phyloP scores from a whole-genome alignment of 345 rosid genomes.

The Tarenaya hassleriana region DNA sequence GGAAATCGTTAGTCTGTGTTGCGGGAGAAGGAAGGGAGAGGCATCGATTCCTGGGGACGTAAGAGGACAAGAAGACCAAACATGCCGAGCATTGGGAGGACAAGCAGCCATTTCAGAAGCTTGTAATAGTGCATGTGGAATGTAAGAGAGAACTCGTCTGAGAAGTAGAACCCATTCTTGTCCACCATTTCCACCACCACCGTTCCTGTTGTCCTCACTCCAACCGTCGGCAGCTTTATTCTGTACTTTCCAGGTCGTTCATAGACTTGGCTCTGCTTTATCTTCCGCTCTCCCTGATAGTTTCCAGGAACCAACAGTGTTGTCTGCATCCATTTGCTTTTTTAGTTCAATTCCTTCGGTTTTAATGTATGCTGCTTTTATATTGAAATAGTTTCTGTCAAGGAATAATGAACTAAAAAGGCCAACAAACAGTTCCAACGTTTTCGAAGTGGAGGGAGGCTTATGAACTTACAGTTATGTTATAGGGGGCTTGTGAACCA shows the following conservation, averaged over 20 bases:
- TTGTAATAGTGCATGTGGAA: constrained; percentile 97
- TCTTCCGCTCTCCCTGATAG: constrained; percentile 83
- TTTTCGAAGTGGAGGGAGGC: neutral
- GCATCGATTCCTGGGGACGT: constrained; percentile 85
- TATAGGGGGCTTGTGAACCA: constrained; percentile 86
- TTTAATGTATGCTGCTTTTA: too few species aligned
- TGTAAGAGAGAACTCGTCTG: constrained; percentile 92
- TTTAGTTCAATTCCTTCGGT: neutral
- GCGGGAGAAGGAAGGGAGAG: constrained; percentile 88
- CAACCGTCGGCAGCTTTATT: constrained; percentile 81
- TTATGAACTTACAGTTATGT: constrained; percentile 71
- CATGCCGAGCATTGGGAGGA: constrained; percentile 97
- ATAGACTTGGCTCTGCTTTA: constrained; percentile 58
- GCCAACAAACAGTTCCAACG: neutral
- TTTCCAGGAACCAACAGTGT: constrained; percentile 90
- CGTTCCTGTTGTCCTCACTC: constrained; percentile 87
- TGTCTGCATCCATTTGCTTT: constrained; percentile 73
- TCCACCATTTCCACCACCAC: constrained; percentile 95
- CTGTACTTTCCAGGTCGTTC: constrained; percentile 67
- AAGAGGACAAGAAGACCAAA: constrained; percentile 79
- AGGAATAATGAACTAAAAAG: neutral
- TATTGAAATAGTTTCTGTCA: neutral
- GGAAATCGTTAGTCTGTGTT: constrained; percentile 59
- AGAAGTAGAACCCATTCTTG: constrained; percentile 83
- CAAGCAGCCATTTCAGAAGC: constrained; percentile 94